Evolutionary conservation across 2,329 filamentous ascomycete genomes (phyloP).

Genomic region (Diaporthe capsici): DNA sequence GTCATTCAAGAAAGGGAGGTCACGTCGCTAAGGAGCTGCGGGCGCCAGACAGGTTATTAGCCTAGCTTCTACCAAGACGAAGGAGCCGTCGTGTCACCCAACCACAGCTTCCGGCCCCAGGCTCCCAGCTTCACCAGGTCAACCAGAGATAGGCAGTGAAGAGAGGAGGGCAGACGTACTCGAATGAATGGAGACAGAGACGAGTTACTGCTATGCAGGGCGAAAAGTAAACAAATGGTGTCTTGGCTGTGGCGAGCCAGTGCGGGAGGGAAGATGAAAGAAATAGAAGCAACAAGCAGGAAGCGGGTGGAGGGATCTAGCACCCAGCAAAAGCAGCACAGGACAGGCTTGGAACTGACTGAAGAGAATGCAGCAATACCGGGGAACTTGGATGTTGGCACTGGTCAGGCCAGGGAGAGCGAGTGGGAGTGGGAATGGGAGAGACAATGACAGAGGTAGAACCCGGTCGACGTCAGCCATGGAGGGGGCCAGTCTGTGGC

Average conservation of each 20-base stretch:
- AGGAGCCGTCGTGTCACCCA: neutral
- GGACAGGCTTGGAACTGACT: neutral
- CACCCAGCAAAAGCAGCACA: slow-evolving; percentile 2
- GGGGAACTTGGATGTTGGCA: slow-evolving; percentile 24
- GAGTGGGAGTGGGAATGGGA: neutral
- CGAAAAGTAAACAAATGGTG: slow-evolving; percentile 19
- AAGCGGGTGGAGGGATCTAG: slow-evolving; percentile 7
- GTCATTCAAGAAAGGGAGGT: slow-evolving; percentile 17
- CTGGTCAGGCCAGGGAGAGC: slow-evolving; percentile 14
- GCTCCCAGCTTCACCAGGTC: neutral
- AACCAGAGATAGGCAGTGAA: neutral
- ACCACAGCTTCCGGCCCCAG: neutral
- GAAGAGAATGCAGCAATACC: slow-evolving; percentile 21
- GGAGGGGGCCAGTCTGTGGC: slow-evolving; percentile 30
- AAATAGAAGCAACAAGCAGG: slow-evolving; percentile 4
- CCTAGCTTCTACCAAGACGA: slow-evolving; percentile 21
- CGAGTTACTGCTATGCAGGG: neutral
- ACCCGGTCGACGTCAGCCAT: slow-evolving; percentile 37
- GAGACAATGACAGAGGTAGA: slow-evolving; percentile 10
- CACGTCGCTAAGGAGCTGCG: slow-evolving; percentile 23
- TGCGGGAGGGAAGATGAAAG: neutral
- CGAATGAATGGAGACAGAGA: neutral
- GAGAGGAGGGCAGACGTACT: neutral
- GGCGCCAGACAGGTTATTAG: neutral
- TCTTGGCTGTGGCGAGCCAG: slow-evolving; percentile 7